A percentile compares a stretch with the other conserved stretches of the same genome.
These are phyloP conservation scores for Candida sanyaensis DNA, from an alignment of 1,139 yeast genomes.

Conservation along the genomic window DNA sequence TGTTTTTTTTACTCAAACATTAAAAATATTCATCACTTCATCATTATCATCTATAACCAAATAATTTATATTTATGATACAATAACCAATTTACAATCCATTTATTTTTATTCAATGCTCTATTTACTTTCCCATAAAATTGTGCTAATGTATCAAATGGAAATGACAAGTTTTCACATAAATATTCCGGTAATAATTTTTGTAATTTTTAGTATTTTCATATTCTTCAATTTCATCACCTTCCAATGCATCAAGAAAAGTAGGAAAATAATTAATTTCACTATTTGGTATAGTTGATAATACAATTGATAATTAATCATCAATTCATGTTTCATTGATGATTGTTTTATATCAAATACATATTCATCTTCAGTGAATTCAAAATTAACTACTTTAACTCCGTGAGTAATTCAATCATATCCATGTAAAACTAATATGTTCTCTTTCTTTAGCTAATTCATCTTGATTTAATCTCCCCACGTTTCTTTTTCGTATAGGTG, in stretches of 20 bases:
- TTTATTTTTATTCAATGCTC: conserved; percentile 50
- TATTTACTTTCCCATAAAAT: conserved; percentile 55
- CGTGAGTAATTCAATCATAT: conserved; percentile 57
- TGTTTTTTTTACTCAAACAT: no score
- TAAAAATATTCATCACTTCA: no score
- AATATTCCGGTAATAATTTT: conserved; percentile 57
- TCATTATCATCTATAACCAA: no score
- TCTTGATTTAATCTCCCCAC: conserved; percentile 21
- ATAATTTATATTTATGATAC: no score
- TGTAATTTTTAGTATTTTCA: conserved; percentile 25
- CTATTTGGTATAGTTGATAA: conserved; percentile 40
- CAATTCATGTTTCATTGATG: conserved; percentile 36
- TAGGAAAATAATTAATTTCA: conserved; percentile 50
- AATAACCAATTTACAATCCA: background rate
- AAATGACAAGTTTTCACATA: conserved; percentile 63
- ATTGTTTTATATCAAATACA: conserved; percentile 56
- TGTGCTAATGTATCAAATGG: conserved; percentile 59
- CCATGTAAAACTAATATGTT: conserved; percentile 52
- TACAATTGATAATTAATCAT: conserved; percentile 36
- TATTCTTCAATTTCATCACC: conserved; percentile 9
- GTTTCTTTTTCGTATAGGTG: conserved; percentile 39
- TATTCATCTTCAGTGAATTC: conserved; percentile 45
- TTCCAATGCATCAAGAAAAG: conserved; percentile 27
- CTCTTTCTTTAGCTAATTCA: conserved; percentile 43
- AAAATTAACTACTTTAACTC: conserved; percentile 52